Base-by-base conservation (phyloP, 805 yeast species). In the Hermanozyma aechmeae region DNA sequence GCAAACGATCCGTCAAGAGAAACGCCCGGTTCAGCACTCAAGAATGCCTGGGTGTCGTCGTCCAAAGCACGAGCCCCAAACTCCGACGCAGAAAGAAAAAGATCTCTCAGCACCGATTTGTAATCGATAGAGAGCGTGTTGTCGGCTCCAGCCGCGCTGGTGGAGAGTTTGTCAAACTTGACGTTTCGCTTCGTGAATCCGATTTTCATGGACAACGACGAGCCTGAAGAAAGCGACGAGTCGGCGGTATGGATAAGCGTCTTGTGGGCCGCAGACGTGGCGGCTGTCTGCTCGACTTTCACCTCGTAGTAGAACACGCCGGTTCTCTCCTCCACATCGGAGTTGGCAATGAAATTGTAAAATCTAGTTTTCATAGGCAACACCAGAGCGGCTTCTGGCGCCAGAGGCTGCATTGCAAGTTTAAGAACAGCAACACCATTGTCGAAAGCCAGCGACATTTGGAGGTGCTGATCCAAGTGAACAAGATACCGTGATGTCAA, bases 301-400 rank as follows among this genome's bases (percentile, higher is more conserved):
- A 58, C 51, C 34, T 63, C 69, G 36, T 61, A 63, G 36, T 63
- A 63, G 38, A 46, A 63, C 1, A 63, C 35, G 2, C 69, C 68
- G 3, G 54, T 44, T 3, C 54, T 41, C 3, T 56, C 43, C 12
- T 39, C 34, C 5, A 62, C 46, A 4, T 56, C 52, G 28, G 53
- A 51, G 31, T 63, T 59, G 10, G 62, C 38, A 15, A 63, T 51
- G 37, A 63, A 62, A 39, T 62, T 62, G 39, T 40, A 52, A 39
- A 45, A 58, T 16, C 47, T 42, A 7, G 7, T 17, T 10, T 17
- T 17, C 9, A 7, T 10, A 7, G 20, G 20, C n/a, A n/a, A n/a
- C n/a, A n/a, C n/a, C n/a, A n/a, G n/a, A n/a, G n/a, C n/a, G n/a
- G n/a, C n/a, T n/a, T n/a, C n/a, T n/a, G n/a, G n/a, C n/a, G n/a